Base-by-base conservation (phyloP, 2,329 filamentous ascomycete genomes). In the Exophiala bonariae region DNA sequence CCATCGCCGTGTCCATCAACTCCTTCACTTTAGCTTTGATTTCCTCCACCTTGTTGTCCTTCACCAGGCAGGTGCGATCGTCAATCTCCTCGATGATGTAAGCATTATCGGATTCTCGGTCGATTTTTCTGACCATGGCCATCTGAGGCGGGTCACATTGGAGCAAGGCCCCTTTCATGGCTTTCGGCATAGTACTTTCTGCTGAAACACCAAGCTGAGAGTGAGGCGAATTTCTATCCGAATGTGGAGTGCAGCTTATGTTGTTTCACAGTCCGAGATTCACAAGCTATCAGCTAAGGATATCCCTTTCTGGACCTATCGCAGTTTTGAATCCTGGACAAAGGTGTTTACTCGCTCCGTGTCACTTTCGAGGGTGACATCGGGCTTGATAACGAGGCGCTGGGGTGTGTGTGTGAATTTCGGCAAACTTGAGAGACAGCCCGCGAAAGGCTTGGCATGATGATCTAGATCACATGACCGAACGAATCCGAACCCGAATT, bases 61-160 rank as follows among this genome's bases (percentile, higher is more conserved):
- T 58, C 26, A 61, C 56, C 38, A 61, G 32, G 44, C 58, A 61
- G 9, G 57, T 59, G 13, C 49, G 45, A 23, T 61, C 57, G 41
- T 61, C 56, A 38, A 61, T 61, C 32, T 57, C 53, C 42, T 61
- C 58, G 26, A 59, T 56, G 36, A 61, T 58, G 40, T 59, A 61
- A 4, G 48, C 52, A 30, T 56, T 55, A 32, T 54, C 50, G 13
- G 51, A 47, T 44, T 61, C 57, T 11, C 49, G 39, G 44, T 61
- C 52, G 47, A 61, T 59, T 50, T 59, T 59, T 14, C 50, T 51
- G 10, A 61, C 55, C 57, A 61, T 59, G 16, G 58, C 58, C 58
- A 61, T 61, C 39, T 61, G 58, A 26, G 58, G 58, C 22, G 58
- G 58, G 38, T 61, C 58, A 43, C 58, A 61, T 47, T 61, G 58